Conservation (phyloP, 495 filamentous ascomycete species). For the Hypoxylon perforatum region DNA sequence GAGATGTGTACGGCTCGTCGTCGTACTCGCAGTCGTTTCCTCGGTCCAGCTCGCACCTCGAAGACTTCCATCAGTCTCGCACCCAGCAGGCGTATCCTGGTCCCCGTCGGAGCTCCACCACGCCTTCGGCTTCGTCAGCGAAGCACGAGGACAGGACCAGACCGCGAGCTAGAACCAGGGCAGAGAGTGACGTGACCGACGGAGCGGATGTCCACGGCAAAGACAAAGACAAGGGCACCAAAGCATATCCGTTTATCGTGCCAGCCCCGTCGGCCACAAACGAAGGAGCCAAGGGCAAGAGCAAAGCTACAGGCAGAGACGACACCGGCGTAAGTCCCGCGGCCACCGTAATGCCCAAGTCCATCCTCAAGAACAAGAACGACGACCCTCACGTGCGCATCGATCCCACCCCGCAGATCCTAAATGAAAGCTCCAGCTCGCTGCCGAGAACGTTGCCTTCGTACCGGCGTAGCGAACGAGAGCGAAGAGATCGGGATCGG, state of each 20-base stretch:
- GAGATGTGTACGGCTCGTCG: conserved; percentile 5
- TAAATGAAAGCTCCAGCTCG: conserved; percentile 52
- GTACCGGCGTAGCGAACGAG: conserved; percentile 41
- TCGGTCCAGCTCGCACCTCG: conserved; percentile 21
- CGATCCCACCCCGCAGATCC: conserved; percentile 45
- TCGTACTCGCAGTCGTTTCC: conserved; percentile 38
- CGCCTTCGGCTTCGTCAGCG: conserved; percentile 9
- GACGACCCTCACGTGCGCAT: conserved; percentile 59
- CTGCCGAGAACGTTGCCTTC: conserved; percentile 35
- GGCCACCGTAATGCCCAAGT: conserved; percentile 56
- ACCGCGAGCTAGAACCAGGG: conserved; percentile 1
- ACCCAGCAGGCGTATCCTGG: too few species aligned
- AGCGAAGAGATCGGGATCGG: conserved; percentile 33
- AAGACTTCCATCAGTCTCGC: conserved; percentile 20
- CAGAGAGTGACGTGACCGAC: conserved; percentile 15
- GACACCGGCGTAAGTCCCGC: conserved; percentile 46
- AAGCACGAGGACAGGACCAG: conserved; percentile 18
- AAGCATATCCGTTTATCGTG: conserved; percentile 55
- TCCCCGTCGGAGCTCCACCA: conserved; percentile 33
- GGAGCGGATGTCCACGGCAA: not conserved
- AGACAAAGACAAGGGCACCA: conserved; percentile 38
- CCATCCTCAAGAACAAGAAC: conserved; percentile 64
- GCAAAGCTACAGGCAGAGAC: conserved; percentile 25
- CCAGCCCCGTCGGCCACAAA: conserved; percentile 47
- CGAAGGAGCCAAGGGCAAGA: conserved; percentile 30